A percentile compares a stretch with the other conserved stretches of the same genome.
phyloP scores from a whole-genome alignment of 73 alveolate genomes.

The Paramecium biaurelia region DNA sequence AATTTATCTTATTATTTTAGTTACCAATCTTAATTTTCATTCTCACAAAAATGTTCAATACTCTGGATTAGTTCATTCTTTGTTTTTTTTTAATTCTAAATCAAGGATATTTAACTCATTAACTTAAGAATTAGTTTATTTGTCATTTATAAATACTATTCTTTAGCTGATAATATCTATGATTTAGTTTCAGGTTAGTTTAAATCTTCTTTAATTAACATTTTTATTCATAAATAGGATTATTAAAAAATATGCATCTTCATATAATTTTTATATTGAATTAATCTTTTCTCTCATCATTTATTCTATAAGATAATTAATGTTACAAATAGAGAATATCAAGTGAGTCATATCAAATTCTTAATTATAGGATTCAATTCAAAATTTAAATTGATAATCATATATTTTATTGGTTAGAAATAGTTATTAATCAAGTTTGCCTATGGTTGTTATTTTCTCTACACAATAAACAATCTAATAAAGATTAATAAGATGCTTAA shows the following conservation, averaged over 20 bases:
- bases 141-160: neutral
- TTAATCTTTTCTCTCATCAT: neutral
- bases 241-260: neutral
- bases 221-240: neutral
- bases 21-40: too few species aligned
- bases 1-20: too few species aligned
- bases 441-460: neutral
- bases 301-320: neutral
- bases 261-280: neutral
- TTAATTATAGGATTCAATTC: too few species aligned
- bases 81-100: too few species aligned
- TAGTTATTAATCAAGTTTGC: neutral
- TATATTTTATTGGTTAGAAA: too few species aligned
- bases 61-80: too few species aligned
- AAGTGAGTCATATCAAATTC: too few species aligned
- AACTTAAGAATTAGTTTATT: neutral
- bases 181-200: neutral
- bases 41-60: too few species aligned
- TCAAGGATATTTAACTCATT: too few species aligned
- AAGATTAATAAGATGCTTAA: neutral
- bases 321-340: too few species aligned
- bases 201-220: neutral
- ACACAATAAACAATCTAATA: too few species aligned
- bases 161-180: neutral
- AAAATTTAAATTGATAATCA: too few species aligned